phyloP scores from a whole-genome alignment of 2,329 filamentous ascomycete genomes.

The Sclerotinia trifoliorum region DNA sequence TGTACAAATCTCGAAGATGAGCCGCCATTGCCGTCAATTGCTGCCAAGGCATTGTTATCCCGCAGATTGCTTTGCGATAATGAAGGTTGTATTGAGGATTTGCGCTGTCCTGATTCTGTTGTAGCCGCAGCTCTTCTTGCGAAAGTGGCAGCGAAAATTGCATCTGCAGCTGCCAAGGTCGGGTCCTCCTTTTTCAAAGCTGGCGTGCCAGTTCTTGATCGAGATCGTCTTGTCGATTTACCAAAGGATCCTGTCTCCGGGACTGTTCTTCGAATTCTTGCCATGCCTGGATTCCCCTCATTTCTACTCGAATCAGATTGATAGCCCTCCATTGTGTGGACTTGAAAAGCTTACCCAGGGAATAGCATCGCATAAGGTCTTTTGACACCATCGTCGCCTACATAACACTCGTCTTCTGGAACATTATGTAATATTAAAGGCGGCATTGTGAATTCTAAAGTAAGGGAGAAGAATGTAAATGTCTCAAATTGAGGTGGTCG shows the following conservation, averaged over 20 bases:
- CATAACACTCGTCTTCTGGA: constrained; percentile 65
- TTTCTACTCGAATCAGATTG: constrained; percentile 44
- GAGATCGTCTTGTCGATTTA: constrained; percentile 62
- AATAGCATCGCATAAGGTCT: constrained; percentile 67
- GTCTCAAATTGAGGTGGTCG: constrained; percentile 2
- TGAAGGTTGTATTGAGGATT: constrained; percentile 35
- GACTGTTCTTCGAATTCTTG: constrained; percentile 53
- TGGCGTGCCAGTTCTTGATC: constrained; percentile 59
- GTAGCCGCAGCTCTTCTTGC: constrained; percentile 43
- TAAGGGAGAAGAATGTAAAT: constrained; percentile 21
- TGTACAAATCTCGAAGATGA: constrained; percentile 36
- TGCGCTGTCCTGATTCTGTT: constrained; percentile 40
- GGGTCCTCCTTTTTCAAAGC: constrained; percentile 55
- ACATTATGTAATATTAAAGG: constrained; percentile 68
- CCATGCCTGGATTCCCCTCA: constrained; percentile 50
- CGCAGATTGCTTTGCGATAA: constrained; percentile 41
- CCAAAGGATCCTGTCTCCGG: constrained; percentile 65
- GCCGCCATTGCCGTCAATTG: constrained; percentile 34
- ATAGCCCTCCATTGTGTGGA: constrained; percentile 16
- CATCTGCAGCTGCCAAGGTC: constrained; percentile 60
- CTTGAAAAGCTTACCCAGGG: constrained; percentile 52
- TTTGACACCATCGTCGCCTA: constrained; percentile 63
- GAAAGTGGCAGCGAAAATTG: constrained; percentile 60
- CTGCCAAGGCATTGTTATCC: constrained; percentile 39
- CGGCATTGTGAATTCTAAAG: constrained; percentile 48